Evolutionary conservation across 1,139 yeast species (phyloP).

Genomic region (Arxiozyma bovina): DNA sequence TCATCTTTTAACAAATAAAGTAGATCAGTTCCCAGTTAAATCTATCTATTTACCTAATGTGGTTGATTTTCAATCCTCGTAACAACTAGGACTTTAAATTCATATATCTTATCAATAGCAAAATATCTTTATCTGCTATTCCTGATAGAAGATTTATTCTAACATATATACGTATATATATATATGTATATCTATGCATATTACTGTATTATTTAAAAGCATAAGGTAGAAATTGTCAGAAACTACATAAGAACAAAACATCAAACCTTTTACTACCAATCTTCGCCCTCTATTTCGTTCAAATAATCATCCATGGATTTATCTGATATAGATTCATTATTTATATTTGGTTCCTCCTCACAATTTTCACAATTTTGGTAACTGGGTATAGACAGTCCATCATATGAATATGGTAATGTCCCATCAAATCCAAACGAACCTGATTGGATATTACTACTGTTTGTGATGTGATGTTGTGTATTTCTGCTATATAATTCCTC

Average conservation of each 20-base stretch:
- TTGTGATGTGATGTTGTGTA: no score
- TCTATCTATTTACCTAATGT: slow-evolving; percentile 22
- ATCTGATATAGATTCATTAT: not conserved
- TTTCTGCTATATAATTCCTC: no score
- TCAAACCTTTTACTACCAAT: not conserved
- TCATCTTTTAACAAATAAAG: slow-evolving; percentile 70
- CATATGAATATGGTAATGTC: not conserved
- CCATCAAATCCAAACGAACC: no score
- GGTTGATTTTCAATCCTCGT: slow-evolving; percentile 16
- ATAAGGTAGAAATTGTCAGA: not conserved
- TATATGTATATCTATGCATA: not conserved
- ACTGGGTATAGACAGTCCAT: not conserved
- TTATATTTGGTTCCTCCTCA: not conserved
- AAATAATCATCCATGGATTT: not conserved
- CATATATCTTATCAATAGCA: not conserved
- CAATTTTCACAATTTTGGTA: not conserved
- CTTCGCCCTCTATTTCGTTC: not conserved
- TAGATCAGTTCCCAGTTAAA: slow-evolving; percentile 47
- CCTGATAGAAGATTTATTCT: not conserved
- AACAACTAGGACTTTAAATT: not conserved
- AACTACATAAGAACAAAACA: not conserved
- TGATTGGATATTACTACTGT: no score
- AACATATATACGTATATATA: not conserved
- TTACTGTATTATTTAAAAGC: not conserved
- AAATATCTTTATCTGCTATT: not conserved